phyloP scores from a whole-genome alignment of 2,329 filamentous ascomycete genomes.

The Exophiala oligosperma region DNA sequence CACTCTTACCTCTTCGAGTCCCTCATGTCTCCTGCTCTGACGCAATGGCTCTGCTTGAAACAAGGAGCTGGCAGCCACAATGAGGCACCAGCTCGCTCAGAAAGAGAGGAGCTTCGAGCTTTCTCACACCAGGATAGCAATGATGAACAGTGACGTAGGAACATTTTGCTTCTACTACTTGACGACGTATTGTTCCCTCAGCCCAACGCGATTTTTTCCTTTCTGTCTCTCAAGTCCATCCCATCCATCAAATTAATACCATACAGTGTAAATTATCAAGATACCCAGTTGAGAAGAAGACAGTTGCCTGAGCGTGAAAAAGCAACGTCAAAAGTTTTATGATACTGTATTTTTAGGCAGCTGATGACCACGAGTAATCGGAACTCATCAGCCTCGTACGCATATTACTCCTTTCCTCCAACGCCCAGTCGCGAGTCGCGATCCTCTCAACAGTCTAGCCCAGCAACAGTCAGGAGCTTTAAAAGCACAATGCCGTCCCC shows the following conservation, averaged over 20 bases:
- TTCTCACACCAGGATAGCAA: conserved; percentile 8
- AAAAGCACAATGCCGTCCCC: conserved; percentile 30
- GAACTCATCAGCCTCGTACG: conserved; percentile 30
- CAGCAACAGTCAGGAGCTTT: conserved; percentile 24
- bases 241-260: conserved; percentile 11
- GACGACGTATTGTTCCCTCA: conserved; percentile 9
- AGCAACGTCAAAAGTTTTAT: conserved; percentile 7
- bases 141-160: conserved; percentile 17
- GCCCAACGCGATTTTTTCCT: conserved; percentile 8
- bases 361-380: conserved; percentile 27
- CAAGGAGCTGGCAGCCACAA: conserved; percentile 24
- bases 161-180: conserved; percentile 13
- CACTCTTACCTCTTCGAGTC: conserved; percentile 6
- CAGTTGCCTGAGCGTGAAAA: conserved; percentile 3
- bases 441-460: conserved; percentile 18
- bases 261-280: conserved; percentile 3
- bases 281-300: not conserved
- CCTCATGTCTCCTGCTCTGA: conserved; percentile 7
- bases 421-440: conserved; percentile 24
- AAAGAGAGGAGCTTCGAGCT: conserved; percentile 1
- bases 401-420: conserved; percentile 29
- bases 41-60: conserved; percentile 16
- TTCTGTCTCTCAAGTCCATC: conserved; percentile 15
- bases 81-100: conserved; percentile 21
- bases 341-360: conserved; percentile 17